A percentile compares a stretch with the other conserved stretches of the same genome.
These are phyloP conservation scores for Colletotrichum coccodes DNA, from an alignment of 2,329 filamentous ascomycete genomes.

Conservation along the genomic window DNA sequence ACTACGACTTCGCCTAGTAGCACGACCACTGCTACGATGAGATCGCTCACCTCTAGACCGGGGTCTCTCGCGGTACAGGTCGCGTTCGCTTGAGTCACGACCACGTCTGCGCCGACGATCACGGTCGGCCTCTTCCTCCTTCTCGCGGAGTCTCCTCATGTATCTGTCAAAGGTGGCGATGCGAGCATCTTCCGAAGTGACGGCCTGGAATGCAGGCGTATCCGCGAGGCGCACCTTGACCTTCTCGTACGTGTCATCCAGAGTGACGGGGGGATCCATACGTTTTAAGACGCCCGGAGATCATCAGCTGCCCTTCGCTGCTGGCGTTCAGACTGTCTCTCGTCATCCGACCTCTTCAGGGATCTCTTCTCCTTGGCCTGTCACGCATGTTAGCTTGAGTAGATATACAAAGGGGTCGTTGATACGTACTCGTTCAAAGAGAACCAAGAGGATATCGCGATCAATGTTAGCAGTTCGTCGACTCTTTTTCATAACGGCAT, in stretches of 20 bases:
- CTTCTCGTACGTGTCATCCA: constrained; percentile 88
- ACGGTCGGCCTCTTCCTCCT: constrained; percentile 83
- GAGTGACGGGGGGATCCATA: constrained; percentile 82
- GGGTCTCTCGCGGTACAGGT: constrained; percentile 68
- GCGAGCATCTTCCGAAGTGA: constrained; percentile 85
- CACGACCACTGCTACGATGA: constrained; percentile 67
- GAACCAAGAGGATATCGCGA: constrained; percentile 78
- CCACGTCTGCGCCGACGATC: constrained; percentile 69
- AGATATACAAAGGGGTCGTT: not conserved
- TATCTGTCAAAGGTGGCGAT: constrained; percentile 90
- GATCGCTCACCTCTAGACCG: constrained; percentile 69
- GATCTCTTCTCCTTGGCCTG: constrained; percentile 87
- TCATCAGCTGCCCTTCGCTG: constrained; percentile 87
- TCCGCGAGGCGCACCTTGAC: constrained; percentile 83
- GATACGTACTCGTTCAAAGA: constrained; percentile 80
- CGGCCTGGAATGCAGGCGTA: constrained; percentile 83
- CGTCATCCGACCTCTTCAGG: constrained; percentile 80
- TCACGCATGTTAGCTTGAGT: constrained; percentile 10
- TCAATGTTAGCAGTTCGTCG: constrained; percentile 89
- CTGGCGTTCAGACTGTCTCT: constrained; percentile 85
- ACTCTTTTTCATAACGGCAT: constrained; percentile 84
- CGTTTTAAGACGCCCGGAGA: constrained; percentile 88
- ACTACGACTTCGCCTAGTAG: constrained; percentile 78
- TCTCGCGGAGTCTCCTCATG: constrained; percentile 89
- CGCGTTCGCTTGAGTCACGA: constrained; percentile 62